Evolutionary conservation across 2,329 filamentous ascomycete species (phyloP).

Genomic region (Paraphoma sp.): DNA sequence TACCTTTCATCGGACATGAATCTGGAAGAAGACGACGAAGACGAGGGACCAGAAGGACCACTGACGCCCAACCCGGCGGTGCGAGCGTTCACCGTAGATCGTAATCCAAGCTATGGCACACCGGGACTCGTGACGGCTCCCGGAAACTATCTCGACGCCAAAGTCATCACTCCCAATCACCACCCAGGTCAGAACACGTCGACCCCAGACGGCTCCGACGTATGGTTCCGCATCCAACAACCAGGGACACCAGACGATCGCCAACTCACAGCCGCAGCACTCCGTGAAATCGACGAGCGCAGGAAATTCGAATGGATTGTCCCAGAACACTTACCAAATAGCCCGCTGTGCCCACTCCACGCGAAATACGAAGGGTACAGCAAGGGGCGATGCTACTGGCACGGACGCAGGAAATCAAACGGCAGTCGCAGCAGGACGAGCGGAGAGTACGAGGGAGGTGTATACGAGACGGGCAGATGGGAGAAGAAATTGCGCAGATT

Average conservation of each 20-base stretch:
- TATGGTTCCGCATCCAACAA: constrained; percentile 20
- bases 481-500: constrained; percentile 5
- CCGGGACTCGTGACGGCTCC: constrained; percentile 6
- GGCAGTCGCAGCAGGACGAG: not conserved
- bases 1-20: constrained; percentile 20
- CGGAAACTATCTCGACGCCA: constrained; percentile 16
- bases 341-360: constrained; percentile 53
- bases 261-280: constrained; percentile 8
- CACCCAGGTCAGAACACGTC: not conserved
- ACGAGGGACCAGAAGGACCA: constrained; percentile 33
- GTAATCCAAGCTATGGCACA: constrained; percentile 7
- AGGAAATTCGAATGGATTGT: constrained; percentile 48
- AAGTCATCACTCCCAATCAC: not conserved
- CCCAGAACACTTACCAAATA: constrained; percentile 54
- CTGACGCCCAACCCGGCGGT: not conserved
- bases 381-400: constrained; percentile 51
- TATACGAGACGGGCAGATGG: constrained; percentile 32
- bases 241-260: constrained; percentile 7
- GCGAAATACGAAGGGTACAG: constrained; percentile 47
- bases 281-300: constrained; percentile 30
- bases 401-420: constrained; percentile 28
- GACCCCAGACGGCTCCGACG: constrained; percentile 12
- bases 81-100: constrained; percentile 3
- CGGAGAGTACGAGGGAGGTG: not conserved
- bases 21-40: constrained; percentile 14